Base-by-base conservation (phyloP, 208 protist genomes). In the Crithidia acanthocephali region DNA sequence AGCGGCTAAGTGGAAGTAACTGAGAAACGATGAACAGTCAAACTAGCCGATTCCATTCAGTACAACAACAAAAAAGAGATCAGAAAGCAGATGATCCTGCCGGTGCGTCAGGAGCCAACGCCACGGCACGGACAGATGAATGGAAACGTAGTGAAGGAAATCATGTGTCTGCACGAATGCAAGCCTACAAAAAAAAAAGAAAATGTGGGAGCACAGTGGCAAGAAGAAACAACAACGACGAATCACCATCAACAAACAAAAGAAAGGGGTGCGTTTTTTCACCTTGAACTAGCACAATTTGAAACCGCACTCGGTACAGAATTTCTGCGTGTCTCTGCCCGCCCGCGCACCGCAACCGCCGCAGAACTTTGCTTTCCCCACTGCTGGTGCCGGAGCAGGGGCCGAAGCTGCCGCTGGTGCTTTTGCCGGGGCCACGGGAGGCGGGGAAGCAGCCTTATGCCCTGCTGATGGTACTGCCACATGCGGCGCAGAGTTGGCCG, bases 241-340 rank as follows among this genome's bases (percentile, higher is more conserved):
- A 27, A 1, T 23, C 18, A 63, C 3, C 45, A 51, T 18, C 25
- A 58, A 3, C 2, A 33, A 33, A 56, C 22, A 56, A 42, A 42
- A 6, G 37, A 42, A 42, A 13, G 37, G 13, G 6, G 37, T 42
- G 9, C 37, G 37, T 42, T 6, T 42, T 42, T 32, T 42, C 13
- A 48, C 6, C 68, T 33, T 58, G 33, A 42, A 6, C 13, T 13
- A 42, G 37, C 37, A 35, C 42, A 92, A 35, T 67, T 88, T 91
- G 59, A 69, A 66, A 13, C 91, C 91, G 47, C 91, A 95, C 28
- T 76, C 59, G 18, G 68, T 65, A 52, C 91, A 95, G 67, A 94
- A 95, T 25, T 77, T 80, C 30, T 87, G 81, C 0, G 60, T 67
- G 0, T 53, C 37, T 3, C 51, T 18, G 7, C 42, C 42, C 9